Base-by-base conservation (phyloP, 768 basidiomycete genomes). In the Boletellus ananas region DNA sequence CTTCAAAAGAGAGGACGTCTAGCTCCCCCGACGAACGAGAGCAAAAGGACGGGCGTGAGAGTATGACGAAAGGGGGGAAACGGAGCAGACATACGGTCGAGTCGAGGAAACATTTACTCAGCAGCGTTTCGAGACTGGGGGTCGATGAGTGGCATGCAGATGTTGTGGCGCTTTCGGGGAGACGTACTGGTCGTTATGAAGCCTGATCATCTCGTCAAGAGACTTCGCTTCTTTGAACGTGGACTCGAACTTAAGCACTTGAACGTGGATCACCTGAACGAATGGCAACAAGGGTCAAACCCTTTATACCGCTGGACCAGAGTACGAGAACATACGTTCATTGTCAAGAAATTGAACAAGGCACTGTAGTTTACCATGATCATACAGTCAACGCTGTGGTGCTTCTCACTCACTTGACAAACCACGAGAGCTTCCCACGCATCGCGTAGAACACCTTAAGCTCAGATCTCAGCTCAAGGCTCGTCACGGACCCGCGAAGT, bases 371-470 rank as follows among this genome's bases (percentile, higher is more conserved):
- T n/a, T 27, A 43, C 16, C 17, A 10, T 13, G 0, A 12, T 9
- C 17, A 13, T 1, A 12, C 33, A 1, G 13, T 31, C 0, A 8
- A 10, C 31, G 29, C 17, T n/a, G 31, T 29, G 38, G 16, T 25
- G 21, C 31, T 42, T 11, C 16, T 9, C n/a, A 76, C 85, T 58
- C 60, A 90, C 90, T 87, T 90, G 63, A 87, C 77, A 57, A 91
- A 87, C 90, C 90, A 93, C 50, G 85, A 85, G 51, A 93, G 58
- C 48, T 84, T 82, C 56, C 83, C 81, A 54, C 89, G 71, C 75
- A 90, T 79, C 0, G 85, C 85, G 62, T 88, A 89, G 57, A 91
- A 83, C 13, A 75, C 74, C 68, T 88, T 90, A 59, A 85, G 49
- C 45, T 83, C 81, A 18, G 68, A 70, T 33, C 66, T 71, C 43